Evolutionary conservation across 176 grass and related monocot genomes (phyloP).

Genomic region (Bolboschoenus planiculmis): DNA sequence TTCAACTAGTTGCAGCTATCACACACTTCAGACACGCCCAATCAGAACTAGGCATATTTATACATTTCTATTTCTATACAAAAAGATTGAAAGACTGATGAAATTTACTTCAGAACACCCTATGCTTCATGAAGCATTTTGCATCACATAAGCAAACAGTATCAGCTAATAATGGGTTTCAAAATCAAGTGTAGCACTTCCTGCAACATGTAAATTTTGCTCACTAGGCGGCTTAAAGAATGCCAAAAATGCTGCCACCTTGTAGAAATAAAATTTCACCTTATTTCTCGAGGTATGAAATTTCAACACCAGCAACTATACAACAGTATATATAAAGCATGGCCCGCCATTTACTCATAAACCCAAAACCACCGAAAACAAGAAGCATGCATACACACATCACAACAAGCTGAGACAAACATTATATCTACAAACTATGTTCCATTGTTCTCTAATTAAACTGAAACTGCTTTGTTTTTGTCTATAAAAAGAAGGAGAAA

Average conservation of each 20-base stretch:
- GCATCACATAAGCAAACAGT: neutral
- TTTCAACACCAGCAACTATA: neutral
- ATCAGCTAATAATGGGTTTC: neutral
- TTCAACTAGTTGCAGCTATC: neutral
- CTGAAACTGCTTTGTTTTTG: conserved; percentile 26
- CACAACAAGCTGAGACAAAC: neutral
- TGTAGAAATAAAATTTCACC: neutral
- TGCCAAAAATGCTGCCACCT: neutral
- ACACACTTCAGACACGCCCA: neutral
- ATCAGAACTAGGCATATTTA: neutral
- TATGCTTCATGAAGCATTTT: neutral
- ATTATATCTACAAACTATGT: conserved; percentile 17
- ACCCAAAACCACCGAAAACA: neutral
- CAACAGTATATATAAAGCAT: neutral
- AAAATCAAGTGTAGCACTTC: neutral
- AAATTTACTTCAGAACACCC: neutral
- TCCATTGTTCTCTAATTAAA: conserved; percentile 23
- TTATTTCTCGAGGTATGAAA: neutral
- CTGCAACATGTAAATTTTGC: neutral
- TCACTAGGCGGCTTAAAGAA: neutral
- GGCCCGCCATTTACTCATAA: neutral
- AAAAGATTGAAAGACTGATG: neutral
- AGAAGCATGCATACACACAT: neutral
- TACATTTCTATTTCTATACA: neutral
- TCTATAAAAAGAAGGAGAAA: neutral